Conservation (phyloP, 768 basidiomycete species). For the Termitomyces sp. region DNA sequence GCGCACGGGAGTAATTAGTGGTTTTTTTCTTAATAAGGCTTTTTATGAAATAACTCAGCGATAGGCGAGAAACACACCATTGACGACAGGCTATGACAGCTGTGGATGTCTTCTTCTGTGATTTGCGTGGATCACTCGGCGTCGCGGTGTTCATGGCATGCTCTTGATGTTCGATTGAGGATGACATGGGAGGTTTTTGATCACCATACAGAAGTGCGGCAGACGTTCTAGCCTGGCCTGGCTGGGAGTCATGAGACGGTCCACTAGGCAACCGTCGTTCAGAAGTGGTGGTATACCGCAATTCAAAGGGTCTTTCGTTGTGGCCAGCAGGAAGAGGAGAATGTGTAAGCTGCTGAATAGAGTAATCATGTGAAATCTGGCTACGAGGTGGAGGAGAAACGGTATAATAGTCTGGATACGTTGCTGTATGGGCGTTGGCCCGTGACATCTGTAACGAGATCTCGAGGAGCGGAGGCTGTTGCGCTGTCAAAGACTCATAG, state of each 20-base stretch:
- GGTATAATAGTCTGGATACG: conserved; percentile 37
- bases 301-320: conserved; percentile 30
- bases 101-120: conserved; percentile 56
- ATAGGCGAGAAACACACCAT: conserved; percentile 51
- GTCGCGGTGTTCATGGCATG: conserved; percentile 23
- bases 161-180: conserved; percentile 30
- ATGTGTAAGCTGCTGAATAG: conserved; percentile 33
- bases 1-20: conserved; percentile 22
- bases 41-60: conserved; percentile 33
- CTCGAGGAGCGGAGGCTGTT: conserved; percentile 47
- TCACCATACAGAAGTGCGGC: conserved; percentile 26
- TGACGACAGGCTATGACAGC: conserved; percentile 83
- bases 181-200: conserved; percentile 26
- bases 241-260: conserved; percentile 42
- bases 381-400: conserved; percentile 37
- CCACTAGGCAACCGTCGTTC: conserved; percentile 41
- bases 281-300: conserved; percentile 32
- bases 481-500: conserved; percentile 38
- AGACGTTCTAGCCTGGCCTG: conserved; percentile 27
- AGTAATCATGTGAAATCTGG: conserved; percentile 40
- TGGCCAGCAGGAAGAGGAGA: conserved; percentile 36
- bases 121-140: conserved; percentile 28
- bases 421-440: conserved; percentile 32
- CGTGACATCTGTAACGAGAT: conserved; percentile 39
- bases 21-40: conserved; percentile 29